These are phyloP conservation scores for Beauveria sp. DNA, from an alignment of 2,329 filamentous ascomycete species.

Conservation along the genomic window DNA sequence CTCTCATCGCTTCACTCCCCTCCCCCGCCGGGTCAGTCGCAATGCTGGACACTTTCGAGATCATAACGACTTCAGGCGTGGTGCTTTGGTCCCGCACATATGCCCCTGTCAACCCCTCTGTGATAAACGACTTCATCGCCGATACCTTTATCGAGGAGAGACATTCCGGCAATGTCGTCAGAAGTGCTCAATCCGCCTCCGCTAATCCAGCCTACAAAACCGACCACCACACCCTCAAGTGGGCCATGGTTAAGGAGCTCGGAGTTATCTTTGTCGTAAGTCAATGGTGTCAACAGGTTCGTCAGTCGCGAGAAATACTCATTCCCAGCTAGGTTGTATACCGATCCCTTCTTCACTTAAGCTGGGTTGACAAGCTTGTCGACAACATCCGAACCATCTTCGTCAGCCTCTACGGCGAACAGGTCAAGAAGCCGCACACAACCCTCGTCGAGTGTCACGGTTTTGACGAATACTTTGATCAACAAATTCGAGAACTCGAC, in stretches of 20 bases:
- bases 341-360: conserved; percentile 86
- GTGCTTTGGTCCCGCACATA: conserved; percentile 94
- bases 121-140: conserved; percentile 91
- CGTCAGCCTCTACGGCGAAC: conserved; percentile 79
- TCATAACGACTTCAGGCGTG: conserved; percentile 90
- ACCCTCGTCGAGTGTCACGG: conserved; percentile 68
- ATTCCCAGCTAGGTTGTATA: conserved; percentile 69
- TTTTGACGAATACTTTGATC: conserved; percentile 92
- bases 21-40: conserved; percentile 15
- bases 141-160: conserved; percentile 98
- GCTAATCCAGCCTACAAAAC: conserved; percentile 72
- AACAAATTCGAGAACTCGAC: conserved; percentile 78
- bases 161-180: conserved; percentile 52
- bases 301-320: not conserved
- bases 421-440: conserved; percentile 73
- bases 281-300: conserved; percentile 14
- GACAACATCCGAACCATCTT: conserved; percentile 94
- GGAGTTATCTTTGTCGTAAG: conserved; percentile 71
- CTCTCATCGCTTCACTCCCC: not conserved
- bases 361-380: conserved; percentile 94
- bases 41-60: conserved; percentile 97
- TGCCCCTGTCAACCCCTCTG: conserved; percentile 66
- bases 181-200: conserved; percentile 50
- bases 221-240: conserved; percentile 92
- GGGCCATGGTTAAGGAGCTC: conserved; percentile 86